These are phyloP conservation scores for Amorphotheca resinae DNA, from an alignment of 495 filamentous ascomycete genomes.

Conservation along the genomic window DNA sequence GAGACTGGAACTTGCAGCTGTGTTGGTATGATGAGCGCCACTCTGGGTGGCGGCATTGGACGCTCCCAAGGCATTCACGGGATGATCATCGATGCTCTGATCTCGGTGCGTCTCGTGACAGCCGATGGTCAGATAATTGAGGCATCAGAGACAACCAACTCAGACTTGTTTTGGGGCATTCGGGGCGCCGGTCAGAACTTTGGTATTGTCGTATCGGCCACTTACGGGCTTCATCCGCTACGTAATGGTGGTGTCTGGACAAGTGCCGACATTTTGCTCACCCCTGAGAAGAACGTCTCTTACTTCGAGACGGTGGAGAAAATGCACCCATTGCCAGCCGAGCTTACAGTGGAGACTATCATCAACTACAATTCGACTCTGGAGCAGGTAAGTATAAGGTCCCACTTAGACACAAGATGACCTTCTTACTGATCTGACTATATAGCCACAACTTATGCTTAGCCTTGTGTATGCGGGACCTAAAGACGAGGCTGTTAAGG, in stretches of 20 bases:
- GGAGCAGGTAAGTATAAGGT: neutral
- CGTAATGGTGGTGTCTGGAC: neutral
- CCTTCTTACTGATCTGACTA: too few relatives aligned
- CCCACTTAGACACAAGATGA: neutral
- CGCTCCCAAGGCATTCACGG: slow-evolving; percentile 37
- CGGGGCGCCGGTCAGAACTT: slow-evolving; percentile 37
- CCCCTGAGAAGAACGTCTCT: neutral
- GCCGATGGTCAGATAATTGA: slow-evolving; percentile 30
- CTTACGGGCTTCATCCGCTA: slow-evolving; percentile 20
- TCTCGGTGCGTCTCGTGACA: slow-evolving; percentile 35
- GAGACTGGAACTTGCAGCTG: slow-evolving; percentile 17
- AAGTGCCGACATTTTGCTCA: neutral
- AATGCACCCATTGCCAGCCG: neutral
- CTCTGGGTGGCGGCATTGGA: slow-evolving; percentile 44
- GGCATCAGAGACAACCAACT: slow-evolving; percentile 27
- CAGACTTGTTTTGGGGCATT: slow-evolving; percentile 37
- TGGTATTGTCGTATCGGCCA: slow-evolving; percentile 25
- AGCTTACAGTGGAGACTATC: neutral
- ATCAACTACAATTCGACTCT: neutral
- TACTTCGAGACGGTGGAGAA: neutral
- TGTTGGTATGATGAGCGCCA: slow-evolving; percentile 42
- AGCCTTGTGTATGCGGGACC: neutral
- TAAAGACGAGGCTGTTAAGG: neutral
- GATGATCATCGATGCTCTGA: slow-evolving; percentile 40
- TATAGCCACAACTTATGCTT: neutral